A percentile compares a stretch with the other conserved stretches of the same genome.
Conservation (phyloP, 2,329 filamentous ascomycete species). For the Neurospora sp. region DNA sequence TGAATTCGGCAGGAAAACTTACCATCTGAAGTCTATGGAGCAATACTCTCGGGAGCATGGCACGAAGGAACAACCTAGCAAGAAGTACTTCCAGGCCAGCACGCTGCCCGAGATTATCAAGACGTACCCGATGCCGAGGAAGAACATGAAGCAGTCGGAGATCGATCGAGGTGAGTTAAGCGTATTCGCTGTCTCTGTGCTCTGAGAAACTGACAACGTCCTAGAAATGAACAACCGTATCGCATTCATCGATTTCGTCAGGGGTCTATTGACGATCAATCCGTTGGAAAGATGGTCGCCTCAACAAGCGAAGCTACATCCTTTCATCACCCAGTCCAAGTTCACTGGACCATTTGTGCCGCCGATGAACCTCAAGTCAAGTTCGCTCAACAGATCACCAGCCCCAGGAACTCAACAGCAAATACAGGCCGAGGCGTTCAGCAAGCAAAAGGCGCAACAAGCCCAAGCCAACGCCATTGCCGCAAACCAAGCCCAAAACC, state of each 20-base stretch:
- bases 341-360: constrained; percentile 94
- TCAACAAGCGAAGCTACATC: constrained; percentile 92
- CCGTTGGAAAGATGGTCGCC: constrained; percentile 95
- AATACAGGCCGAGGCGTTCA: constrained; percentile 85
- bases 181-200: neutral
- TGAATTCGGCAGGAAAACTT: constrained; percentile 84
- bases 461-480: constrained; percentile 58
- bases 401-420: constrained; percentile 93
- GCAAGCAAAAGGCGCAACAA: constrained; percentile 75
- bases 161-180: constrained; percentile 74
- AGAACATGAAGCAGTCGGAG: constrained; percentile 98
- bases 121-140: constrained; percentile 94
- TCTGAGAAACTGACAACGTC: constrained; percentile 11
- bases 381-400: constrained; percentile 73
- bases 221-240: constrained; percentile 97
- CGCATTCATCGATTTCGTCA: constrained; percentile 96
- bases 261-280: constrained; percentile 86
- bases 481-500: constrained; percentile 58
- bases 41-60: constrained; percentile 93
- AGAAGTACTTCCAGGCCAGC: constrained; percentile 96
- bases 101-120: constrained; percentile 96
- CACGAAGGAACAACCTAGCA: constrained; percentile 97
- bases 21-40: constrained; percentile 93
- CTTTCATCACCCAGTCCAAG: constrained; percentile 97
- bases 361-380: constrained; percentile 90